These are phyloP conservation scores for Sugiyamaella neomexicana DNA, from an alignment of 1,139 yeast species.

Conservation along the genomic window DNA sequence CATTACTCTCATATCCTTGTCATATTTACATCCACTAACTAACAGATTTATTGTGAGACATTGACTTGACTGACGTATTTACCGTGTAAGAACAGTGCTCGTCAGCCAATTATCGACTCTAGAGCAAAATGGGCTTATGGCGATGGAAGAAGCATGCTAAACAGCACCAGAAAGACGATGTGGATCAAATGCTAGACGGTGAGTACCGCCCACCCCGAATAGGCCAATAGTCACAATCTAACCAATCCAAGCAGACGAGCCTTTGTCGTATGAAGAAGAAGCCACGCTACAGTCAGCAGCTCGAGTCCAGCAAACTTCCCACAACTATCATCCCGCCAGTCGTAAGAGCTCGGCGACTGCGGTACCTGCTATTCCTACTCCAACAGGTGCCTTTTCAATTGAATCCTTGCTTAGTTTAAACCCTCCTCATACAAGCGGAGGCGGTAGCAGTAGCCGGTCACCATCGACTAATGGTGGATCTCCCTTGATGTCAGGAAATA, in stretches of 20 bases:
- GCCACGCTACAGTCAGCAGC: slow-evolving; percentile 29
- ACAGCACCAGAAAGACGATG: slow-evolving; percentile 15
- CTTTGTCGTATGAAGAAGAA: slow-evolving; percentile 31
- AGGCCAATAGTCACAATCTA: background rate
- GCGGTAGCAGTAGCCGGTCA: slow-evolving; percentile 12
- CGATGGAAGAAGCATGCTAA: slow-evolving; percentile 15
- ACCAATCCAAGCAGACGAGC: slow-evolving; percentile 25
- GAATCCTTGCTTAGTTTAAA: slow-evolving; percentile 21
- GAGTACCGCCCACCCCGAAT: background rate
- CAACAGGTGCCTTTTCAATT: slow-evolving; percentile 25
- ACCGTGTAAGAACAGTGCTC: background rate
- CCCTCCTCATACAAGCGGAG: slow-evolving; percentile 9
- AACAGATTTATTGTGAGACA: no score
- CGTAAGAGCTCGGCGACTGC: slow-evolving; percentile 15
- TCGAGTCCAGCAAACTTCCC: slow-evolving; percentile 24
- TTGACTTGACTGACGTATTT: background rate
- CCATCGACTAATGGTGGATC: slow-evolving; percentile 3
- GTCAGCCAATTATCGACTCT: no score
- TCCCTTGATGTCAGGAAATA: slow-evolving; percentile 1
- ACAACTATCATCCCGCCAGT: slow-evolving; percentile 23
- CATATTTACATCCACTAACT: no score
- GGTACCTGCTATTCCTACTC: slow-evolving; percentile 21
- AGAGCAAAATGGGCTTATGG: slow-evolving; percentile 13
- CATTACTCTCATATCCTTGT: no score
- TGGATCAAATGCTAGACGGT: slow-evolving; percentile 16